Conservation (phyloP, 2,329 filamentous ascomycete genomes). For the Ophiostoma pallidulum region DNA sequence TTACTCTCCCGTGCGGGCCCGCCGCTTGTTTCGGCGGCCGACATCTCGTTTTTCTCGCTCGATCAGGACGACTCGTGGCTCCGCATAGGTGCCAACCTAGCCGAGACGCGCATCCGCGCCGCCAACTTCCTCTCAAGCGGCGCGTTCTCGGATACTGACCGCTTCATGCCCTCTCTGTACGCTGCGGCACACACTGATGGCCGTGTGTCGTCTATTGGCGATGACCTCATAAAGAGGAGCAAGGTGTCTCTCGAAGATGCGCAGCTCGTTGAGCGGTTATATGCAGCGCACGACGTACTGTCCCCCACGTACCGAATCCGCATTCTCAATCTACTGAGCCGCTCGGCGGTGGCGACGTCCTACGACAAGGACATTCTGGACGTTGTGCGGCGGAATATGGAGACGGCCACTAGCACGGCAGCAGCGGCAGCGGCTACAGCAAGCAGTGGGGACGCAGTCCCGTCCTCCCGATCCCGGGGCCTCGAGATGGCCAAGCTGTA, state of each 20-base stretch:
- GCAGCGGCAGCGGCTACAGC: constrained; percentile 14
- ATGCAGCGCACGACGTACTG: constrained; percentile 62
- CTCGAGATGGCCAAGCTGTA: constrained; percentile 73
- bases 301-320: constrained; percentile 67
- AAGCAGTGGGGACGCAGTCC: constrained; percentile 3
- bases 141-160: constrained; percentile 73
- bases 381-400: constrained; percentile 59
- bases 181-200: constrained; percentile 77
- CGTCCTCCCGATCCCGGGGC: constrained; percentile 36
- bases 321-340: constrained; percentile 65
- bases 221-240: constrained; percentile 78
- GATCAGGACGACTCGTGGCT: constrained; percentile 63
- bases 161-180: constrained; percentile 74
- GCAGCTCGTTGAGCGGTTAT: constrained; percentile 54
- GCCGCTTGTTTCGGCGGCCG: constrained; percentile 21
- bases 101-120: constrained; percentile 59
- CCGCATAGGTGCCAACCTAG: constrained; percentile 49
- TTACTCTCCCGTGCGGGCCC: constrained; percentile 36
- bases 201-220: constrained; percentile 71
- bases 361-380: constrained; percentile 59
- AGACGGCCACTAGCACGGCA: constrained; percentile 10
- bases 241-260: constrained; percentile 64
- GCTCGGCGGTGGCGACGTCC: constrained; percentile 63
- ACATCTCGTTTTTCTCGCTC: constrained; percentile 60
- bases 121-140: constrained; percentile 71